phyloP scores from a whole-genome alignment of 176 grass and related monocot species.

The Pontederia paniculata region DNA sequence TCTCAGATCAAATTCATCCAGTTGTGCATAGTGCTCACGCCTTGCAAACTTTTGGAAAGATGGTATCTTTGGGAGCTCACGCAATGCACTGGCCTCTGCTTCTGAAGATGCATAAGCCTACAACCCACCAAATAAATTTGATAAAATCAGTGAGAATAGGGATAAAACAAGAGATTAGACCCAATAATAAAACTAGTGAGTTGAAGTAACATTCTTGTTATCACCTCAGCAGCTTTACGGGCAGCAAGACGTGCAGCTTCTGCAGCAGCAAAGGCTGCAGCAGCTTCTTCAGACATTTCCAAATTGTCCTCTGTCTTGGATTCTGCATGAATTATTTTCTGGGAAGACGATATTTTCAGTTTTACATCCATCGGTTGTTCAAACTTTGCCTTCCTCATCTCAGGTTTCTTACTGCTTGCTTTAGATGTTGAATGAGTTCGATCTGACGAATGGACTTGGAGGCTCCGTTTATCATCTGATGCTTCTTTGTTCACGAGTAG shows the following conservation, averaged over 20 bases:
- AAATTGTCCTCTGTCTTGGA: slow-evolving; percentile 29
- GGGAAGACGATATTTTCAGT: slow-evolving; percentile 34
- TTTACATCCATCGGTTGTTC: slow-evolving; percentile 27
- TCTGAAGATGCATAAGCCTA: slow-evolving; percentile 92
- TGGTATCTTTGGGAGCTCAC: slow-evolving; percentile 92
- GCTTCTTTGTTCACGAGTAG: slow-evolving; percentile 27
- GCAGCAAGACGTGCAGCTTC: slow-evolving; percentile 86
- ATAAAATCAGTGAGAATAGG: background rate
- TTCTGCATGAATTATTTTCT: slow-evolving; percentile 32
- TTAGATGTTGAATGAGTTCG: slow-evolving; percentile 40
- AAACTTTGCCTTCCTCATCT: slow-evolving; percentile 48
- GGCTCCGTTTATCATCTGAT: slow-evolving; percentile 23
- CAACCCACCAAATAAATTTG: slow-evolving; percentile 13
- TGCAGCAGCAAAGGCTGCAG: slow-evolving; percentile 75
- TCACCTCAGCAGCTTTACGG: slow-evolving; percentile 79
- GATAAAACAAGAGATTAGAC: background rate
- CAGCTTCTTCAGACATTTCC: slow-evolving; percentile 71
- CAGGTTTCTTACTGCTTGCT: slow-evolving; percentile 45
- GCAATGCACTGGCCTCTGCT: slow-evolving; percentile 52
- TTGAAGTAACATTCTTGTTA: slow-evolving; percentile 11
- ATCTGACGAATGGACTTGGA: slow-evolving; percentile 32
- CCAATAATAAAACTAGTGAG: slow-evolving; percentile 2
- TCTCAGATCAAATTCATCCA: slow-evolving; percentile 68
- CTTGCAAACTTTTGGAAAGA: slow-evolving; percentile 84
- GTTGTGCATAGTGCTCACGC: slow-evolving; percentile 38